Base-by-base conservation (phyloP, 2,329 filamentous ascomycete genomes). In the Aspergillus sp. region DNA sequence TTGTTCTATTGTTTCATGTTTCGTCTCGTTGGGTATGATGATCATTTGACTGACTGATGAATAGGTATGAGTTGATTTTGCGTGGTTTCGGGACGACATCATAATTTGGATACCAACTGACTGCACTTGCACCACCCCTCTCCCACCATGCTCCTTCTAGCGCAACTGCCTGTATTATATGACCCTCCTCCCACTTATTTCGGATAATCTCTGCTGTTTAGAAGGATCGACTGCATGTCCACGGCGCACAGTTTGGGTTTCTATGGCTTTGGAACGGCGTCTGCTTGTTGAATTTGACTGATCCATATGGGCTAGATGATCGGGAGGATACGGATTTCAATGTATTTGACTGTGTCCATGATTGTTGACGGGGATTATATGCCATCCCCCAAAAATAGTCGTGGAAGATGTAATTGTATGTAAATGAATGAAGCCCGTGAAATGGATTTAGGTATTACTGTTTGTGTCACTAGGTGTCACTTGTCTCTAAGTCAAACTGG, bases 31-130 rank as follows among this genome's bases (percentile, higher is more conserved):
- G 19, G 37, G 28, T 48, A 5, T 65, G 44, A 40, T 57, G 60
- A 37, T 65, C 55, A 33, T 32, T 54, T 67, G 61, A 27, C 63
- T 66, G 49, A 70, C 63, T 32, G 54, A 13, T 56, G 33, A 9
- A 30, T 42, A 63, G 61, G 52, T 65, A 66, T 41, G 64, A 66
- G 47, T 51, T 65, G 33, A 60, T 64, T 40, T 46, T 66, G 26
- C 57, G 61, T 26, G 49, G 64, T 27, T 62, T 60, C 36, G 62
- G 61, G 34, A 64, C 62, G 33, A 66, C 64, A 7, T 57, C 60
- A 42, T 66, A 53, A 47, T 37, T 19, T 19, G 19, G 19, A 19
- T 19, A 2, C 19, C 19, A 19, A 19, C 19, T 19, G 19, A 19
- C 19, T 19, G 26, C 9, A 12, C 26, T 30, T 30, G 13, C 29